Conservation (phyloP, 306 rosid species). For the Vigna nakashimae region DNA sequence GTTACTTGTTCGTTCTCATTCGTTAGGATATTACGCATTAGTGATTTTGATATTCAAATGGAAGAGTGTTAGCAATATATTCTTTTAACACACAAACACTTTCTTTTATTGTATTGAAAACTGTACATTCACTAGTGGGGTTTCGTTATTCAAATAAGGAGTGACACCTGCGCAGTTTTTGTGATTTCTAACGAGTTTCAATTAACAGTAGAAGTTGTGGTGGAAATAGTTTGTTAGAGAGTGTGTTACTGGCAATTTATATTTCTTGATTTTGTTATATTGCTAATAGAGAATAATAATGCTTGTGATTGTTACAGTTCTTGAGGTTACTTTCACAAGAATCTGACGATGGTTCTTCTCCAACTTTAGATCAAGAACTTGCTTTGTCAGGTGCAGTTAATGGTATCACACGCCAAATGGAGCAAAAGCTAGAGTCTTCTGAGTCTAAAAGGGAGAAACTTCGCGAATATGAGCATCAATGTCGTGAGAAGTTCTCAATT, state of each 20-base stretch:
- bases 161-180: too few relatives aligned
- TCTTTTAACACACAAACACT: too few relatives aligned
- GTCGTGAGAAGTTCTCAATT: slow-evolving; percentile 65
- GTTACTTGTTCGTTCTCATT: neutral
- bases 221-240: too few relatives aligned
- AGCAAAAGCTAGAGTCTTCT: slow-evolving; percentile 47
- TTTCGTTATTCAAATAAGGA: too few relatives aligned
- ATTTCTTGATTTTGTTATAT: neutral
- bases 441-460: slow-evolving; percentile 63
- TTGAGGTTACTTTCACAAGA: slow-evolving; percentile 79
- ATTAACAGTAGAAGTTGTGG: too few relatives aligned
- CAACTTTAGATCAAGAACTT: slow-evolving; percentile 68
- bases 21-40: neutral
- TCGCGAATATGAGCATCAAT: slow-evolving; percentile 64
- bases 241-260: too few relatives aligned
- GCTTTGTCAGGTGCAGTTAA: slow-evolving; percentile 75
- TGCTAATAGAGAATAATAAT: slow-evolving; percentile 24
- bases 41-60: neutral
- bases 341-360: slow-evolving; percentile 56
- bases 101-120: too few relatives aligned
- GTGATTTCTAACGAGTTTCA: neutral
- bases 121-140: too few relatives aligned
- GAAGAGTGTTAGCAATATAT: too few relatives aligned
- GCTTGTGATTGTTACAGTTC: slow-evolving; percentile 62
- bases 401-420: slow-evolving; percentile 62